Conservation (phyloP, 176 grass and related monocot genomes). For the Metroxylon sagu region DNA sequence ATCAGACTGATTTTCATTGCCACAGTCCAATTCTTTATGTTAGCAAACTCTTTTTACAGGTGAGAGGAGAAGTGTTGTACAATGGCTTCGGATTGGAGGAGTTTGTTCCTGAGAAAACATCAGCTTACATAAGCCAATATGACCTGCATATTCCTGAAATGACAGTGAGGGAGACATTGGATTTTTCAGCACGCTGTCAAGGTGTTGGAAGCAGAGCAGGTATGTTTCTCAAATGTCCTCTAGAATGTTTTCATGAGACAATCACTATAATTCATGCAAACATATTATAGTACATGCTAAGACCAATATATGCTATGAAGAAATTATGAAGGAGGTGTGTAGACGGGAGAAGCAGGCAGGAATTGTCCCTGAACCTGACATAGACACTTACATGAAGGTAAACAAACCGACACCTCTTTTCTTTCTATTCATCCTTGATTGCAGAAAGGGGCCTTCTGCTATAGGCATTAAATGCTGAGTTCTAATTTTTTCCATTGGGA, state of each 20-base stretch:
- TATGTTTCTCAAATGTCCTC: constrained; percentile 16
- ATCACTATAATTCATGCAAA: constrained; percentile 10
- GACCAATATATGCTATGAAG: constrained; percentile 27
- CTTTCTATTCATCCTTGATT: background rate
- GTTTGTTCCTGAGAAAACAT: constrained; percentile 64
- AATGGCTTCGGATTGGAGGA: constrained; percentile 42
- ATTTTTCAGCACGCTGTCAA: constrained; percentile 70
- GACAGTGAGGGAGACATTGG: constrained; percentile 58
- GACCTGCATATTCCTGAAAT: constrained; percentile 58
- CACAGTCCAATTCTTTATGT: too few relatives aligned
- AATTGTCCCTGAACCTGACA: constrained; percentile 54
- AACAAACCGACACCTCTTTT: background rate
- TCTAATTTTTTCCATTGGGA: background rate
- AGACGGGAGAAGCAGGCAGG: constrained; percentile 66
- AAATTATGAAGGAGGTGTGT: constrained; percentile 63
- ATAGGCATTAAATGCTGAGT: background rate
- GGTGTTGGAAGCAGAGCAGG: constrained; percentile 50
- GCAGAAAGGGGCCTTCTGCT: too few relatives aligned
- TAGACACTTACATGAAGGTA: constrained; percentile 93
- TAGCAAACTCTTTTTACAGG: constrained; percentile 14
- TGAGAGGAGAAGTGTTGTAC: constrained; percentile 40
- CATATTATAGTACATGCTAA: background rate
- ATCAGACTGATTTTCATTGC: background rate
- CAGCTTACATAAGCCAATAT: constrained; percentile 58
- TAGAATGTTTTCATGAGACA: background rate